Conservation (phyloP, 208 protist species). For the Wallacemonas sp. region DNA sequence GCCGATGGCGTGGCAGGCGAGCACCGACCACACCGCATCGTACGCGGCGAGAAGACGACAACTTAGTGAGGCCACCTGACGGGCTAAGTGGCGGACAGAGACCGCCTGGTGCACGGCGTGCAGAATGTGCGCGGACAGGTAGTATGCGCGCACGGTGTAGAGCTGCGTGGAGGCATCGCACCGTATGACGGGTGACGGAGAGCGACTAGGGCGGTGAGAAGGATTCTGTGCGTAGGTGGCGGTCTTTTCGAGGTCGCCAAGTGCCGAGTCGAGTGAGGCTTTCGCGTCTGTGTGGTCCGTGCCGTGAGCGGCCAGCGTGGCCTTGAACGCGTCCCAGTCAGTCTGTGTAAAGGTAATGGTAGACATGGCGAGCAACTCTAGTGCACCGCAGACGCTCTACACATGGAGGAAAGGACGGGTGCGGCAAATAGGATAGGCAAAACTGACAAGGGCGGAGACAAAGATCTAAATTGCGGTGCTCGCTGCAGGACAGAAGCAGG, state of each 20-base stretch:
- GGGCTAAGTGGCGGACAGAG: conserved; percentile 8
- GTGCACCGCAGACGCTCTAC: too few species aligned
- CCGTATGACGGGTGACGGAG: too few species aligned
- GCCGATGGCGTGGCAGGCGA: neutral
- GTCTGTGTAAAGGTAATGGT: conserved; percentile 5
- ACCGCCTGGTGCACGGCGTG: conserved; percentile 17
- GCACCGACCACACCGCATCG: conserved; percentile 6
- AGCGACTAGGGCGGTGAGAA: too few species aligned
- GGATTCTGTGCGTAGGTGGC: neutral
- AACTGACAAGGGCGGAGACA: too few species aligned
- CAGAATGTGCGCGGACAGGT: conserved; percentile 46
- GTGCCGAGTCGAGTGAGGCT: neutral
- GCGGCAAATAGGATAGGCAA: too few species aligned
- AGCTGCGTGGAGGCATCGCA: conserved; percentile 38
- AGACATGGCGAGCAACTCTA: neutral
- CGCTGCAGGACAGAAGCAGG: too few species aligned
- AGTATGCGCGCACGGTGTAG: conserved; percentile 32
- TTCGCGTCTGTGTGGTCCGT: neutral
- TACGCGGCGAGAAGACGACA: conserved; percentile 8
- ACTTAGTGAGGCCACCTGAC: conserved; percentile 14
- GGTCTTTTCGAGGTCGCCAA: neutral
- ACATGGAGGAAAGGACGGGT: too few species aligned
- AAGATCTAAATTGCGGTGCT: too few species aligned
- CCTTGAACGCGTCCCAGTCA: conserved; percentile 3
- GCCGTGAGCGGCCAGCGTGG: neutral